Base-by-base conservation (phyloP, 352 stramenopile species). In the Phytophthora pseudosyringae region DNA sequence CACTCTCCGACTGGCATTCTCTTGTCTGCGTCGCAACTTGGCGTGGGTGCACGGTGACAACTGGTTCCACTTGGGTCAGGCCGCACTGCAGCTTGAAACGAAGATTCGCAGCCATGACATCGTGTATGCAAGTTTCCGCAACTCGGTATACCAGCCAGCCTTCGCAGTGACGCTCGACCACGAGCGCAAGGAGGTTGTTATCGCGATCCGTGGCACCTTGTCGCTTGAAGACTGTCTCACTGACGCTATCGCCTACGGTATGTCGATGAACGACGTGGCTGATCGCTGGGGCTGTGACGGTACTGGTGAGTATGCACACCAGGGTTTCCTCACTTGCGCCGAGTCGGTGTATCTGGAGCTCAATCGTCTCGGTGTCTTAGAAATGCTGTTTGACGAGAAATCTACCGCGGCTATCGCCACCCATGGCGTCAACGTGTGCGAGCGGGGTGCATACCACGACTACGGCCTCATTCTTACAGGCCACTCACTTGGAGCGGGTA, bases 181-280 rank as follows among this genome's bases (percentile, higher is more conserved):
- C 32, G 75, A 75, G 31, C 78, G 83, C 28, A 75, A 80, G 18
- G 73, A 91, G 58, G 86, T 96, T 11, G 80, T 96, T 33, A 66
- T 96, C 21, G 83, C 88, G 15, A 93, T 96, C 36, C 84, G 88
- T 33, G 88, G 88, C 25, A 96, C 88, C 15, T 68, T 96, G 4
- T 96, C 88, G 13, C 73, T 96, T 7, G 88, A 96, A 80, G 88
- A 96, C 56, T 96, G 88, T 44, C 66, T 96, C 25, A 96, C 88
- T 1, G 88, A 96, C 47, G 86, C 80, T 13, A 95, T 96, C 38
- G 88, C 88, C 16, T 94, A 96, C 46, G 86, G 85, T 6, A 83
- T 92, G 56, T 76, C 86, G 13, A 77, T 95, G 55, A 71, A 93
- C 44, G 82, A 88, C 2, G 62, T 91, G 21, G 80, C 85, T 1